Conservation (phyloP, 805 yeast genomes). For the Priceomyces haplophilus region DNA sequence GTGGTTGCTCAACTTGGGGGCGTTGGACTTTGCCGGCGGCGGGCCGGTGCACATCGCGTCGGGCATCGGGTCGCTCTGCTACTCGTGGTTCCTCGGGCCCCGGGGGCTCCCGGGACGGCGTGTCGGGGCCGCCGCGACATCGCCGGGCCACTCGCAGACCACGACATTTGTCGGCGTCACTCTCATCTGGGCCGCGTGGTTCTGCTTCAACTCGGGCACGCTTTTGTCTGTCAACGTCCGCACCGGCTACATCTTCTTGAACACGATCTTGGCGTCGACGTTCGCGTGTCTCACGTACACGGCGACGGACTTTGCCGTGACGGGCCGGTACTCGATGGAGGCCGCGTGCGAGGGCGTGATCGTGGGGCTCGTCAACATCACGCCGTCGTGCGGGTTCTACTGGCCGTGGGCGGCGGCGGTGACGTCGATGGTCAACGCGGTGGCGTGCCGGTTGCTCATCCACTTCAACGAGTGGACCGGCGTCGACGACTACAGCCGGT, state of each 20-base stretch:
- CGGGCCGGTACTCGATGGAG: slow-evolving; percentile 39
- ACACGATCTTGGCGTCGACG: slow-evolving; percentile 52
- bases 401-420: slow-evolving; percentile 47
- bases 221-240: slow-evolving; percentile 37
- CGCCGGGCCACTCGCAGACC: slow-evolving; percentile 33
- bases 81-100: slow-evolving; percentile 42
- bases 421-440: slow-evolving; percentile 39
- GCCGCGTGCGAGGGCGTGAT: slow-evolving; percentile 48
- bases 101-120: slow-evolving; percentile 25
- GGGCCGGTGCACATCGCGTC: slow-evolving; percentile 49
- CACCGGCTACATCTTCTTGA: slow-evolving; percentile 46
- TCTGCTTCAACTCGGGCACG: slow-evolving; percentile 48
- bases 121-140: slow-evolving; percentile 19
- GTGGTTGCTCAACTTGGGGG: slow-evolving; percentile 43
- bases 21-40: slow-evolving; percentile 49
- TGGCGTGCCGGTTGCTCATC: slow-evolving; percentile 33
- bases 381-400: slow-evolving; percentile 46
- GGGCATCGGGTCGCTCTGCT: slow-evolving; percentile 43
- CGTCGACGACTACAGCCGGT: slow-evolving; percentile 45
- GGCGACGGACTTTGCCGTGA: slow-evolving; percentile 36
- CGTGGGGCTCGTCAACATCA: slow-evolving; percentile 45
- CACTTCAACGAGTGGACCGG: slow-evolving; percentile 38
- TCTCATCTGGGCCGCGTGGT: slow-evolving; percentile 49
- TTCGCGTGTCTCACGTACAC: slow-evolving; percentile 46
- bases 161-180: slow-evolving; percentile 44